These are phyloP conservation scores for Salvia hispanica DNA, from an alignment of 257 asterid species.

Conservation along the genomic window DNA sequence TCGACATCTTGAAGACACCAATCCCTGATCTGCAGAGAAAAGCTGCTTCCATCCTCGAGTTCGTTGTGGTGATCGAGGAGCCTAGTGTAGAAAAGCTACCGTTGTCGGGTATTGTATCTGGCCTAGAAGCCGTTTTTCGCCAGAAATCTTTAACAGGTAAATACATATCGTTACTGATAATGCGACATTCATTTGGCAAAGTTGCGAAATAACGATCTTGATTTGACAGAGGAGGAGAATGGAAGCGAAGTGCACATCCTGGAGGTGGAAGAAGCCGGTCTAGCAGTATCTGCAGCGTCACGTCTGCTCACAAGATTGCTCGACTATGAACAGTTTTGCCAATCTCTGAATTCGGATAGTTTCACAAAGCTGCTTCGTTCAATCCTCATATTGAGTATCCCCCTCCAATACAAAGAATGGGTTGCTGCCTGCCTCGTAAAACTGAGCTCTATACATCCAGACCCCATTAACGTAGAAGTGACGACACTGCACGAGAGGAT, in stretches of 20 bases:
- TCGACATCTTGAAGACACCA: constrained; percentile 64
- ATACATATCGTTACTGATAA: not conserved
- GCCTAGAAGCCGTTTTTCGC: constrained; percentile 58
- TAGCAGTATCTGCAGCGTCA: constrained; percentile 68
- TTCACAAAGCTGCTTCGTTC: constrained; percentile 58
- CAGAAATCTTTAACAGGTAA: constrained; percentile 59
- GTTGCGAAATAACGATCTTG: too few relatives aligned
- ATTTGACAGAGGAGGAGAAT: constrained; percentile 37
- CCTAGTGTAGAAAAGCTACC: constrained; percentile 45
- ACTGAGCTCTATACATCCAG: constrained; percentile 48
- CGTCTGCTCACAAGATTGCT: constrained; percentile 65
- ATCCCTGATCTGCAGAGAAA: constrained; percentile 65
- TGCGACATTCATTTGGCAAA: too few relatives aligned
- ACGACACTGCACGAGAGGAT: constrained; percentile 68
- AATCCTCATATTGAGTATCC: constrained; percentile 55
- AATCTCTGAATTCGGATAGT: constrained; percentile 32
- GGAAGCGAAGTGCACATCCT: constrained; percentile 46
- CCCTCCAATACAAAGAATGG: constrained; percentile 68
- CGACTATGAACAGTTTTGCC: constrained; percentile 45
- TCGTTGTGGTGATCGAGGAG: constrained; percentile 42
- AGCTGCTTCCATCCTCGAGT: constrained; percentile 79
- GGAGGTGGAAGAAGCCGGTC: constrained; percentile 75
- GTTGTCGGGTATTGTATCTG: constrained; percentile 57
- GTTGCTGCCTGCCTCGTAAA: constrained; percentile 83
- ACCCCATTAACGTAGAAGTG: constrained; percentile 61